Evolutionary conservation across 306 rosid genomes (phyloP), one percentile per base, ranked within the genome.

Genomic region (Begonia fuchsioides): DNA sequence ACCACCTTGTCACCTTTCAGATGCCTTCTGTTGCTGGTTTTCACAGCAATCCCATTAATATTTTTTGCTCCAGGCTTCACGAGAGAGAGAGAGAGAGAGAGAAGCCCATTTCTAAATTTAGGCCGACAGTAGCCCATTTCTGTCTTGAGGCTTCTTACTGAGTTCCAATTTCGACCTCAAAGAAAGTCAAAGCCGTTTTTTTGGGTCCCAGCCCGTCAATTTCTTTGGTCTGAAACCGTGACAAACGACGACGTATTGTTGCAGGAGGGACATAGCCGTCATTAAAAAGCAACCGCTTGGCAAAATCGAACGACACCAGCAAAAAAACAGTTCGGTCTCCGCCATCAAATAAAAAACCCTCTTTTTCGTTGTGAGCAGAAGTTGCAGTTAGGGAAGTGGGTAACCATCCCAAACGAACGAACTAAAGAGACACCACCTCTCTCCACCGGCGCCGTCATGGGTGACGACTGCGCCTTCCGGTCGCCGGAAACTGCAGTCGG

Each of bases 321-420:
- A 47, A 41, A 47, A 41, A 43, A 46, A 58, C 50, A 50, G 39
- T 13, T 38, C 10, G 56, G 38, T 17, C 53, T 26, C 17, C 44
- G 18, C 53, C 44, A 16, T 26, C 7, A 26, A 26, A 26, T 3
- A 26, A 26, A 19, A 32, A 15, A 43, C 19, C 47, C 56, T 44
- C 49, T 15, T 16, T 11, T 52, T 18, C 38, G 38, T 13, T 17
- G 13, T 6, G 17, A 6, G 50, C 35, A 26, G 7, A 15, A 2
- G 13, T 39, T 56, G 71, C 65, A 44, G 68, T 71, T 71, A 57
- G 17, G 19, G 13, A n/a, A 53, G 64, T n/a, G 32, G 72, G 68
- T 60, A 49, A 39, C 50, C 12, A 17, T 43, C 39, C 48, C 49
- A 43, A 35, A 4, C 51, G 12, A 20, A 20, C 32, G 5, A 20